These are phyloP conservation scores for Scenedesmus sp. DNA, from an alignment of 163 green algal genomes.

Conservation along the genomic window DNA sequence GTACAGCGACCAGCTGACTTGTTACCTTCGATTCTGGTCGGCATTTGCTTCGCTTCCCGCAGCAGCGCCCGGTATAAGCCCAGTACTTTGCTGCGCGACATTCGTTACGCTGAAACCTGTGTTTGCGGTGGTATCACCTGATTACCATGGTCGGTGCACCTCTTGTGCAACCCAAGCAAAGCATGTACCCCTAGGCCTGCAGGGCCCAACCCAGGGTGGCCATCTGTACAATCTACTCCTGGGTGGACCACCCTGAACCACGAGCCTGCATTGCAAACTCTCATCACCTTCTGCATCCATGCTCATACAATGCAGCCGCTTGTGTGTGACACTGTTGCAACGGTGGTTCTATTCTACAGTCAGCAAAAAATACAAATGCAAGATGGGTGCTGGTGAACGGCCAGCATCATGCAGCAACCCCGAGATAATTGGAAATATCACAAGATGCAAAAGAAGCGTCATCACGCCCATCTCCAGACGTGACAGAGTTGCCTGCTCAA, in stretches of 20 bases:
- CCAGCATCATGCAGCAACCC: too few relatives aligned
- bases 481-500: too few relatives aligned
- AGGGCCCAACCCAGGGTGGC: background rate
- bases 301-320: background rate
- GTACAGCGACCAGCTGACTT: background rate
- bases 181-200: background rate
- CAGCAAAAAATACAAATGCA: too few relatives aligned
- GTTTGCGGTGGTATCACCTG: background rate
- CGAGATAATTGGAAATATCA: too few relatives aligned
- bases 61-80: constrained; percentile 29
- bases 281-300: background rate
- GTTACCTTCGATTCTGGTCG: constrained; percentile 17
- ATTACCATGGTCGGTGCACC: background rate
- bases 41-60: constrained; percentile 30
- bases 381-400: too few relatives aligned
- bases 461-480: too few relatives aligned
- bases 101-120: background rate
- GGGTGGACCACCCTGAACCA: too few relatives aligned
- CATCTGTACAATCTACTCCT: too few relatives aligned
- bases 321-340: background rate
- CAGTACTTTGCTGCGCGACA: constrained; percentile 21
- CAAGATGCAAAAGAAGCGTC: too few relatives aligned
- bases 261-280: too few relatives aligned
- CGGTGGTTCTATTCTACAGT: too few relatives aligned
- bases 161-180: background rate